phyloP scores from a whole-genome alignment of 2,329 filamentous ascomycete genomes.

The Fusarium sp. region DNA sequence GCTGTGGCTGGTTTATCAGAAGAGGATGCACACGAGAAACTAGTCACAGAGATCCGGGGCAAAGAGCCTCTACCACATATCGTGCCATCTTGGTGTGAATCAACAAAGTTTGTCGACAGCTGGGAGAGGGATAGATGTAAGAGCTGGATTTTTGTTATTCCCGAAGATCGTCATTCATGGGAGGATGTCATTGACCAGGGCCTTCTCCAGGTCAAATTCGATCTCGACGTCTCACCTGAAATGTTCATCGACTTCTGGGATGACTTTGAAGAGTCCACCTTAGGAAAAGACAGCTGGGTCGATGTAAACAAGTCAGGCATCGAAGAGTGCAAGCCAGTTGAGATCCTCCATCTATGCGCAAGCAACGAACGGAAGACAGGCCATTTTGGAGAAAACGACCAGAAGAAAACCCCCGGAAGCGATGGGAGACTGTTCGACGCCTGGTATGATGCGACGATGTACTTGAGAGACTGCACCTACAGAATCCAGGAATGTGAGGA shows the following conservation, averaged over 20 bases:
- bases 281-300: conserved; percentile 21
- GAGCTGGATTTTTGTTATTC: conserved; percentile 32
- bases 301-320: not conserved
- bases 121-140: not conserved
- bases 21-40: conserved; percentile 9
- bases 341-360: conserved; percentile 6
- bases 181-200: conserved; percentile 22
- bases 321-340: not conserved
- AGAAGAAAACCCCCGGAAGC: not conserved
- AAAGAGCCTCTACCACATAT: conserved; percentile 35
- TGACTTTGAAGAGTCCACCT: not conserved
- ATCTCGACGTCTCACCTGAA: conserved; percentile 13
- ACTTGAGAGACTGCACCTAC: conserved; percentile 24
- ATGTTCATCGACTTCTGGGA: not conserved
- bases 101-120: conserved; percentile 1
- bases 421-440: not conserved
- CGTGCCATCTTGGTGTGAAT: conserved; percentile 28
- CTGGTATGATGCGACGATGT: not conserved
- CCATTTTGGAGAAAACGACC: not conserved
- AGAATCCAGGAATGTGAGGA: not conserved
- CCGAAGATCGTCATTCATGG: conserved; percentile 21
- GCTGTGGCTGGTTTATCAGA: conserved; percentile 17
- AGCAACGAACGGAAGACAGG: not conserved
- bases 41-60: conserved; percentile 16
- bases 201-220: conserved; percentile 20